A percentile compares a stretch with the other conserved stretches of the same genome.
Conservation (phyloP, 2,329 filamentous ascomycete species). For the Raffaelea ambrosiae region DNA sequence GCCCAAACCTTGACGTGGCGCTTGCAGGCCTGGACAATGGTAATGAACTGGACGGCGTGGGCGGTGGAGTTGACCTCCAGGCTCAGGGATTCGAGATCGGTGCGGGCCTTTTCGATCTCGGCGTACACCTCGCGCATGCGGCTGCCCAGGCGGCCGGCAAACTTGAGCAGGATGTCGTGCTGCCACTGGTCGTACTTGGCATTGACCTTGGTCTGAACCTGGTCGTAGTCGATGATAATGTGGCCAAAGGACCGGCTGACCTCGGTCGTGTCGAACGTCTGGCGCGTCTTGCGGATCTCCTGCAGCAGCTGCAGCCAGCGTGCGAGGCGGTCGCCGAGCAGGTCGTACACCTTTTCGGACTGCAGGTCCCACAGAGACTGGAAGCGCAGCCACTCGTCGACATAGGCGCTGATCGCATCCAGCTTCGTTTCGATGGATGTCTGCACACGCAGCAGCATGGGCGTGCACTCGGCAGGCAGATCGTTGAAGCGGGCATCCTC, state of each 20-base stretch:
- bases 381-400: conserved; percentile 98
- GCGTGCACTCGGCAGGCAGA: conserved; percentile 74
- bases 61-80: conserved; percentile 92
- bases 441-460: conserved; percentile 72
- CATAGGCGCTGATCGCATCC: conserved; percentile 69
- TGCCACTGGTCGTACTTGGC: conserved; percentile 99
- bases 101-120: conserved; percentile 83
- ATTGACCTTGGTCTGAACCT: conserved; percentile 97
- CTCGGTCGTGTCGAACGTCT: conserved; percentile 95
- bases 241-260: conserved; percentile 89
- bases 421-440: conserved; percentile 76
- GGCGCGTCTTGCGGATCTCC: conserved; percentile 89
- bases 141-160: conserved; percentile 77
- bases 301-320: conserved; percentile 94
- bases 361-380: conserved; percentile 98
- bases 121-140: conserved; percentile 89
- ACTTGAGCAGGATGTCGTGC: conserved; percentile 90
- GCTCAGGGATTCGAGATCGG: conserved; percentile 84
- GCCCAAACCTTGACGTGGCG: conserved; percentile 90
- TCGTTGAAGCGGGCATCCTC: conserved; percentile 70
- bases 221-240: conserved; percentile 93
- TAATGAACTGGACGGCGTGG: conserved; percentile 97
- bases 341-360: conserved; percentile 88
- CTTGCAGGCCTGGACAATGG: conserved; percentile 92
- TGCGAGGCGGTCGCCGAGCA: conserved; percentile 81